phyloP scores from a whole-genome alignment of 257 asterid species.

The Plantago major region DNA sequence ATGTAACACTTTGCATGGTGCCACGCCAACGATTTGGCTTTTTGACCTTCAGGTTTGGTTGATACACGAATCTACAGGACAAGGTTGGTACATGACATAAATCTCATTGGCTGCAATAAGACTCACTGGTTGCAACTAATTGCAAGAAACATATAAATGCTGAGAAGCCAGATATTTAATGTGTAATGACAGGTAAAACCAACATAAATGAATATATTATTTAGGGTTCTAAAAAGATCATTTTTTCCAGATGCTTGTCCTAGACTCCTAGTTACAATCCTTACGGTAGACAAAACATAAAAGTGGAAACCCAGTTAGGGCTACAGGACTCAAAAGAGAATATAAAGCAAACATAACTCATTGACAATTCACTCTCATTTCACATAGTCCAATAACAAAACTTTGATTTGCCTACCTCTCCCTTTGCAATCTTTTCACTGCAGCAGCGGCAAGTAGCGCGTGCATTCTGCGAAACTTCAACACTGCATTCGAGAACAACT shows the following conservation, averaged over 20 bases:
- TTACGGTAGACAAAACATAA: neutral
- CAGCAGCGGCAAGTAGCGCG: slow-evolving; percentile 83
- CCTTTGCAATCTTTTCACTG: slow-evolving; percentile 68
- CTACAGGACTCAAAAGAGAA: neutral
- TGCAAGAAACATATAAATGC: slow-evolving; percentile 1
- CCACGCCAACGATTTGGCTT: slow-evolving; percentile 68
- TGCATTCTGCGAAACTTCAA: slow-evolving; percentile 68
- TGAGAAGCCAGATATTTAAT: slow-evolving; percentile 6
- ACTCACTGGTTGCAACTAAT: neutral
- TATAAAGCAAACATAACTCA: neutral
- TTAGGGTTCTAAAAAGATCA: too few relatives aligned
- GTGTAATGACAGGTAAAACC: neutral
- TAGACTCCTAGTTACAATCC: neutral
- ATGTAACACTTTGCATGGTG: slow-evolving; percentile 88
- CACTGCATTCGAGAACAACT: slow-evolving; percentile 37
- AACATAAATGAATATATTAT: neutral
- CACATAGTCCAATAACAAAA: neutral
- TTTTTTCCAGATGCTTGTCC: too few relatives aligned
- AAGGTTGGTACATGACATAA: slow-evolving; percentile 17
- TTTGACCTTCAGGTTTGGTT: slow-evolving; percentile 78
- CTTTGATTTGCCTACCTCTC: slow-evolving; percentile 45
- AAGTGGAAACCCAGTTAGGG: neutral
- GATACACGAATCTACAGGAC: slow-evolving; percentile 72
- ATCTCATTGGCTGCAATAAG: neutral
- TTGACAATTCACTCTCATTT: slow-evolving; percentile 8